Evolutionary conservation across 208 protist species (phyloP), one percentile per base, ranked within the genome.

Genomic region (Trichomonas vaginalis): DNA sequence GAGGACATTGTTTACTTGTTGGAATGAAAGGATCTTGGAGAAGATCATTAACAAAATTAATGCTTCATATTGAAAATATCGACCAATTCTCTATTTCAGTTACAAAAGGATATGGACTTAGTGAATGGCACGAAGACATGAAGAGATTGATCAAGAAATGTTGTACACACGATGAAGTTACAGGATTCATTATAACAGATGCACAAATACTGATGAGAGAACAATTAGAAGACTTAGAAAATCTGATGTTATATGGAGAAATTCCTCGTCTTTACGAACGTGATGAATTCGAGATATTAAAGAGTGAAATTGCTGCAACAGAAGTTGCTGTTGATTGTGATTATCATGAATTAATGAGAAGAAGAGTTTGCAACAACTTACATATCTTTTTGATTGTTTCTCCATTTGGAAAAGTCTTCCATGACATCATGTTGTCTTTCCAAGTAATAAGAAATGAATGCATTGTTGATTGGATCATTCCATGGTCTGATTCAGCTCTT

Each of bases 191-290:
- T 46, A 97, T 99, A 96, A 97, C 97, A 47, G 99, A 99, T 97
- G 98, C 98, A 47, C 98, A 99, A 96, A 98, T 99, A 95, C 98
- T 98, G 49, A 97, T 98, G 39, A 98, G 99, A 95, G 96, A 97
- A n/a, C 99, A 99, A 96, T 96, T 99, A 6, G 98, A 99, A 96
- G 98, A 99, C 96, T 98, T 99, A 49, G 99, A 98, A 97, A 98
- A 98, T 95, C 96, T 99, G 39, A 97, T 99, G 61, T 99, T 99
- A 97, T 98, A 98, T 35, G 98, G 98, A 51, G 97, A 98, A 87
- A 96, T 98, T 42, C 97, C 97, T 21, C 97, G 97, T 95, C 95
- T 98, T 12, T 98, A 97, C 56, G 96, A 95, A 0, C 9, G 42
- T 2, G 97, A 98, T 56, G 97, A 98, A 95, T 17, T 95, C 4